phyloP scores from a whole-genome alignment of 1,284 basidiomycete species.

The Lignosus rhinocerotis region DNA sequence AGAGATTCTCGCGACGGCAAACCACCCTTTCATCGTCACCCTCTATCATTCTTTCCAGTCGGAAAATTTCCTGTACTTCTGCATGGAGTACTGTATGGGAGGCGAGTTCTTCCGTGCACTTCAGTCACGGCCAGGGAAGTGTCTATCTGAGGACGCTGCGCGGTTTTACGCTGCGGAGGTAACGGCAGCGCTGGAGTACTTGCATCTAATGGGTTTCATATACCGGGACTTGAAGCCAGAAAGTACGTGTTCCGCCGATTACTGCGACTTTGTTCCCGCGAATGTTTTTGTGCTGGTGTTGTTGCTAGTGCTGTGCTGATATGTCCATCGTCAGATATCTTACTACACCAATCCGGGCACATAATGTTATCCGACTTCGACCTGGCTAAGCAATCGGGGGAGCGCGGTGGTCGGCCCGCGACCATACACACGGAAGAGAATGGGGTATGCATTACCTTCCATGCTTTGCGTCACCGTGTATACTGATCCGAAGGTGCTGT shows the following conservation, averaged over 20 bases:
- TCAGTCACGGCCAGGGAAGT: conserved; percentile 94
- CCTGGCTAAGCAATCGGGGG: conserved; percentile 92
- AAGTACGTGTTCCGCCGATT: conserved; percentile 61
- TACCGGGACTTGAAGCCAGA: conserved; percentile 99
- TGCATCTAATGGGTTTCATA: conserved; percentile 99
- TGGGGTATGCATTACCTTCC: conserved; percentile 56
- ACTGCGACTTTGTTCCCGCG: conserved; percentile 14
- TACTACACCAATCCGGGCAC: conserved; percentile 98
- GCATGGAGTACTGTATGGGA: conserved; percentile 99
- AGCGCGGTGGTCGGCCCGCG: conserved; percentile 85
- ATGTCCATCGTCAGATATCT: conserved; percentile 68
- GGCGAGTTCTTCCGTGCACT: conserved; percentile 98
- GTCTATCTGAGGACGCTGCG: conserved; percentile 92
- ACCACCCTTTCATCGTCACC: conserved; percentile 98
- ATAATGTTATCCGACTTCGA: conserved; percentile 99
- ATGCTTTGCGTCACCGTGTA: conserved; percentile 13
- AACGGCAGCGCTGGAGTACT: conserved; percentile 94
- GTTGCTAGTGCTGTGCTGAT: conserved; percentile 13
- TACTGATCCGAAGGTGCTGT: conserved; percentile 22
- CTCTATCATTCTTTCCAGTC: conserved; percentile 98
- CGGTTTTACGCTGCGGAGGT: conserved; percentile 99
- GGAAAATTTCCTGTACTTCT: conserved; percentile 95
- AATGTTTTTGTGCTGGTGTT: conserved; percentile 1
- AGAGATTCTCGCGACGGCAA: conserved; percentile 94
- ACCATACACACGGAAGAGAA: conserved; percentile 89